Conservation (phyloP, 495 filamentous ascomycete genomes). For the Penicillium waksmanii region DNA sequence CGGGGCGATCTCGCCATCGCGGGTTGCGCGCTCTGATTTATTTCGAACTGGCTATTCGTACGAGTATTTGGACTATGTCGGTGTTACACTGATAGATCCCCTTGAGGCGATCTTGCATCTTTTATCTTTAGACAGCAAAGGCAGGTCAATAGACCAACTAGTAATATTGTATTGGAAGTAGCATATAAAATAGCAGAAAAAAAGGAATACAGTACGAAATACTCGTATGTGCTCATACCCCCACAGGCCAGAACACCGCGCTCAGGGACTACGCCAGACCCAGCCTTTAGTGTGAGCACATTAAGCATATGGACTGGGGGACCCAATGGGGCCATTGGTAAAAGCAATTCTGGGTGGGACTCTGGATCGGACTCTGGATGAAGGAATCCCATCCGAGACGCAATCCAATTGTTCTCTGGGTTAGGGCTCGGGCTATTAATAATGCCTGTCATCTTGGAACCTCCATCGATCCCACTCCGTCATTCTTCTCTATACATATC, state of each 20-base stretch:
- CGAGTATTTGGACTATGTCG: not conserved
- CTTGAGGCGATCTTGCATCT: not conserved
- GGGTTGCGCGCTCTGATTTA: slow-evolving; percentile 2
- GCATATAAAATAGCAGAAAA: not conserved
- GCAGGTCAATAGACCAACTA: not conserved
- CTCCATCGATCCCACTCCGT: not conserved
- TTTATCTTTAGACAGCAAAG: not conserved
- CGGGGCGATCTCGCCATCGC: slow-evolving; percentile 8
- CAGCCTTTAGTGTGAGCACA: slow-evolving; percentile 6
- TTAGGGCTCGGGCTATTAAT: slow-evolving; percentile 3
- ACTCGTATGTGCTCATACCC: not conserved
- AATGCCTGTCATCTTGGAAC: slow-evolving; percentile 3
- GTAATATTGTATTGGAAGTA: not conserved
- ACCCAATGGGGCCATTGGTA: slow-evolving; percentile 6
- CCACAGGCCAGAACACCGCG: not conserved
- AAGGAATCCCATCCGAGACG: slow-evolving; percentile 2
- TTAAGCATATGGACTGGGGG: not conserved
- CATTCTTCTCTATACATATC: not conserved
- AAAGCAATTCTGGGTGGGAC: slow-evolving; percentile 1
- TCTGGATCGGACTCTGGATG: not conserved
- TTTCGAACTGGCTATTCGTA: not conserved
- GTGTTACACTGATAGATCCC: not conserved
- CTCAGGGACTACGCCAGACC: not conserved
- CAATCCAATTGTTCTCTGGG: not conserved
- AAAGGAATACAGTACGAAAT: not conserved